Evolutionary conservation across 2,329 filamentous ascomycete species (phyloP).

Genomic region (Penicillium sp.): DNA sequence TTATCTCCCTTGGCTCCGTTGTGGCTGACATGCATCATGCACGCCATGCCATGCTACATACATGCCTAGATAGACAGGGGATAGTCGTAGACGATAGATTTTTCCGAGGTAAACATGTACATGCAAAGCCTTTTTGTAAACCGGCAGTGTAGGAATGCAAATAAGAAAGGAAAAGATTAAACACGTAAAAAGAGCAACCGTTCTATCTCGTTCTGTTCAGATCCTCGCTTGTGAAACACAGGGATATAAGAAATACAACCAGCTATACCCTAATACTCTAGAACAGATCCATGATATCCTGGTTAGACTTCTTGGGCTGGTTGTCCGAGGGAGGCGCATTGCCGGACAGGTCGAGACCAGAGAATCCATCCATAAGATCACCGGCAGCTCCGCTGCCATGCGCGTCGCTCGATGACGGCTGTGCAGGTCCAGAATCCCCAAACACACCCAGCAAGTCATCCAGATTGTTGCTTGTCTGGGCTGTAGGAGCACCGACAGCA

Average conservation of each 20-base stretch:
- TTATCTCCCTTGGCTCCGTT: constrained; percentile 1
- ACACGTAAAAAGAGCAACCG: constrained; percentile 16
- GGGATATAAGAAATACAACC: constrained; percentile 17
- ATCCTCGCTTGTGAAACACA: constrained; percentile 24
- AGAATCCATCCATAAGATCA: constrained; percentile 77
- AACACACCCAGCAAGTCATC: constrained; percentile 76
- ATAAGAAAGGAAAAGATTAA: constrained; percentile 13
- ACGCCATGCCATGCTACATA: background rate
- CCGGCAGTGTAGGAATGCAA: constrained; percentile 14
- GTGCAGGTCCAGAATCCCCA: constrained; percentile 46
- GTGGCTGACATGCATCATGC: background rate
- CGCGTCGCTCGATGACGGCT: constrained; percentile 31
- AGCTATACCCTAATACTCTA: constrained; percentile 29
- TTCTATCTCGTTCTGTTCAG: constrained; percentile 25
- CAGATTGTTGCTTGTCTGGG: constrained; percentile 55
- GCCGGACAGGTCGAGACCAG: constrained; percentile 68
- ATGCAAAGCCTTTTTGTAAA: constrained; percentile 18
- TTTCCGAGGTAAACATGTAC: constrained; percentile 14
- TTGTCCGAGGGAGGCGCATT: constrained; percentile 26
- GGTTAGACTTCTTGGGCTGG: constrained; percentile 49
- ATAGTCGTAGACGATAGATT: background rate
- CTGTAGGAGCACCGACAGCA: constrained; percentile 32
- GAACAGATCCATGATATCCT: constrained; percentile 55
- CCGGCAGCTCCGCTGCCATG: constrained; percentile 33
- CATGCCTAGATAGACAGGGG: background rate